These are phyloP conservation scores for Psilocybe azurescens DNA, from an alignment of 768 basidiomycete species.

Conservation along the genomic window DNA sequence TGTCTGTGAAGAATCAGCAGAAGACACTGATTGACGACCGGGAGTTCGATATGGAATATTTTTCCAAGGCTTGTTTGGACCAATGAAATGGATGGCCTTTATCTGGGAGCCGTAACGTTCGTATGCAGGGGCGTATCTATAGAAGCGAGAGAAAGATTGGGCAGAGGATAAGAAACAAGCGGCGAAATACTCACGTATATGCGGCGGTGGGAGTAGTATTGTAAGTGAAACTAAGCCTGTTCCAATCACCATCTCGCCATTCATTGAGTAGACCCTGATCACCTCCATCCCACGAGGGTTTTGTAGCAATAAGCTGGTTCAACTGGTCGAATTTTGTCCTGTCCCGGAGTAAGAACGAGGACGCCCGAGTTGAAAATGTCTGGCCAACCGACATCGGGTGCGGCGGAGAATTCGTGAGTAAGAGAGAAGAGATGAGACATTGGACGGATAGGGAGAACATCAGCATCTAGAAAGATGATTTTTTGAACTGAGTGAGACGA, in stretches of 20 bases:
- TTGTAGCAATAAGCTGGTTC: slow-evolving; percentile 68
- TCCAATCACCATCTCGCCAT: slow-evolving; percentile 88
- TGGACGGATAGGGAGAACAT: slow-evolving; percentile 86
- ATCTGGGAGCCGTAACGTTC: slow-evolving; percentile 90
- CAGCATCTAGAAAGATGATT: slow-evolving; percentile 91
- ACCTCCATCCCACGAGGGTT: slow-evolving; percentile 97
- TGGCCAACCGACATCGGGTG: slow-evolving; percentile 98
- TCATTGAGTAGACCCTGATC: slow-evolving; percentile 98
- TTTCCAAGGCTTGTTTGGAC: slow-evolving; percentile 95
- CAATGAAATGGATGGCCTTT: slow-evolving; percentile 91
- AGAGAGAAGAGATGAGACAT: slow-evolving; percentile 91
- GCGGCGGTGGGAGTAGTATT: slow-evolving; percentile 98
- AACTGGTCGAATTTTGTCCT: slow-evolving; percentile 86
- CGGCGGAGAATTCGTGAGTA: slow-evolving; percentile 87
- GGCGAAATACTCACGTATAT: slow-evolving; percentile 76
- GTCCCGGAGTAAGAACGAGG: slow-evolving; percentile 82
- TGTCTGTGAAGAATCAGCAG: slow-evolving; percentile 40
- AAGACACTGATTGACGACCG: slow-evolving; percentile 26
- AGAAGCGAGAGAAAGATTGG: slow-evolving; percentile 30
- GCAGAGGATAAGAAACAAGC: slow-evolving; percentile 22
- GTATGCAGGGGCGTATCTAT: slow-evolving; percentile 95
- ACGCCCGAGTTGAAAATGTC: slow-evolving; percentile 99
- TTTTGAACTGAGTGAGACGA: slow-evolving; percentile 84
- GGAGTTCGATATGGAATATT: slow-evolving; percentile 74
- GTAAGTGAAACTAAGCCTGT: slow-evolving; percentile 95